Base-by-base conservation (phyloP, 106 monocot genomes). In the Acorus calamus region DNA sequence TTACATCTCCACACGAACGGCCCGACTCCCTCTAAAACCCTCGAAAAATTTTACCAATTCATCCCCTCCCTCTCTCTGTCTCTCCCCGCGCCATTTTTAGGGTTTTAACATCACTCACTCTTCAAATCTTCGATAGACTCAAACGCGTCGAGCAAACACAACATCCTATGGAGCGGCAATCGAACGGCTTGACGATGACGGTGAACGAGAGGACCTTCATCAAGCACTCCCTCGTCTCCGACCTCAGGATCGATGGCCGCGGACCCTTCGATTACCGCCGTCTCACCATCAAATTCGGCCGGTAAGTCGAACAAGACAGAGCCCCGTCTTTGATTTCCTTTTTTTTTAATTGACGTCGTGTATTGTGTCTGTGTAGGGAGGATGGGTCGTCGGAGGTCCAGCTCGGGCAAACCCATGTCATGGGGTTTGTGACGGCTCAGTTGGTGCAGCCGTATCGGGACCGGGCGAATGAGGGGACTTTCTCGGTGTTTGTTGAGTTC, bases 201-300 rank as follows among this genome's bases (percentile, higher is more conserved):
- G 59, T 91, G 11, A 98, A 88, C 74, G 92, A 98, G 81, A 91
- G 73, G 81, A 78, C 79, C 44, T 98, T 98, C 77, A 88, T 98
- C 9, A 83, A 88, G 61, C 56, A 61, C 4, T 84, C 88, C 2
- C 63, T 98, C 13, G 71, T 66, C 0, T 65, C 75, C 8, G 85
- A 86, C n/a, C 77, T 83, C 63, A 74, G 98, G 50, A 65, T 86
- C 55, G 92, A 98, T 49, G 88, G 92, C 41, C 98, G 91, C 65
- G 79, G 79, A 5, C 76, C 75, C 5, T 83, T 85, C 56, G 92
- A 98, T 57, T 92, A 79, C 55, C 91, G 98, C 46, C 76, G 68
- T 8, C 66, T 98, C 56, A 73, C 69, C 14, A 88, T 98, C 61
- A 76, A 81, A 56, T 74, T 98, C 46, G 88, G 85, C 14, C 88